phyloP scores from a whole-genome alignment of 192 early-diverging fungal species.

The Umbelopsis sp. region DNA sequence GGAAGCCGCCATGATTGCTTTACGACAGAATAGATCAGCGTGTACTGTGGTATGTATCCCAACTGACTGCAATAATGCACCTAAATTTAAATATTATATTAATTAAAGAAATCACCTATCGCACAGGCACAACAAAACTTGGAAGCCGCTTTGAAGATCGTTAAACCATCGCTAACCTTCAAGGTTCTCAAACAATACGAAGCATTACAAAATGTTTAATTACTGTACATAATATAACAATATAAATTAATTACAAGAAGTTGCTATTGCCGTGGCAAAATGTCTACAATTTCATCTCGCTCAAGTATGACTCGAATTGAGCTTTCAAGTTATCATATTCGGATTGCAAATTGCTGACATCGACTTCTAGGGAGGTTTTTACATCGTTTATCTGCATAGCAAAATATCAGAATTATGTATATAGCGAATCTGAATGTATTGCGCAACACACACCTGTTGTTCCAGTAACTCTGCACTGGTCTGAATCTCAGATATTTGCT shows the following conservation, averaged over 20 bases:
- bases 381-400: constrained; percentile 2
- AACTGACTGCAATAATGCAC: no score
- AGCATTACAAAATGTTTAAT: constrained; percentile 17
- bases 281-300: constrained; percentile 6
- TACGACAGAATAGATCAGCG: constrained; percentile 22
- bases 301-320: constrained; percentile 14
- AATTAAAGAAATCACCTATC: neutral
- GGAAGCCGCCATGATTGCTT: constrained; percentile 52
- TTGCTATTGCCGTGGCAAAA: neutral
- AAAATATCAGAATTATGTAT: neutral
- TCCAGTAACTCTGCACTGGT: neutral
- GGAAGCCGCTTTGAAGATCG: constrained; percentile 49
- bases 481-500: constrained; percentile 13
- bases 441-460: neutral
- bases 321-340: constrained; percentile 6
- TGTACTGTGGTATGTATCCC: constrained; percentile 27
- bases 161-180: constrained; percentile 61
- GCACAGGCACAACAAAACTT: constrained; percentile 49
- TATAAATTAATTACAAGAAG: neutral
- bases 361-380: constrained; percentile 3
- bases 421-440: neutral
- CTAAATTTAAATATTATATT: constrained; percentile 14
- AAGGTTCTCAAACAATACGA: constrained; percentile 68
- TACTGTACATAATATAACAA: constrained; percentile 13
- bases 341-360: constrained; percentile 14